Evolutionary conservation across 2,329 filamentous ascomycete genomes (phyloP).

Genomic region (Pleomassaria siparia): DNA sequence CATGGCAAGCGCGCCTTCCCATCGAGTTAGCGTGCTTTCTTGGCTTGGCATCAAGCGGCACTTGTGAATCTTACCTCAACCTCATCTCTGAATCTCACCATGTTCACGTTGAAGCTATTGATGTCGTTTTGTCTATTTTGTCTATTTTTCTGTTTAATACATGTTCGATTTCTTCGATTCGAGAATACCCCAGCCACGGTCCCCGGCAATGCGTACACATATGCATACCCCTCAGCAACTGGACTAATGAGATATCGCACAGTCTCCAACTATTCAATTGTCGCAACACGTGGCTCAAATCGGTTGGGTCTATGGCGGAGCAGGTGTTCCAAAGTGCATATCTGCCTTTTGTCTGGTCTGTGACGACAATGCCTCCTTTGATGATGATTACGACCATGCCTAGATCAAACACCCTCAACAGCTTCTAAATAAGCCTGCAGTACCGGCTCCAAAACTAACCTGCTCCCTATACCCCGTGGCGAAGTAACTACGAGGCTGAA

Average conservation of each 20-base stretch:
- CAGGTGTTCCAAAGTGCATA: no score
- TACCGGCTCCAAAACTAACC: background rate
- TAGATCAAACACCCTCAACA: background rate
- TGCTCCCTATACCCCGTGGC: background rate
- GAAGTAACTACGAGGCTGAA: conserved; percentile 2
- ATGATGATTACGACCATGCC: no score
- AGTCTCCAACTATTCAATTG: background rate
- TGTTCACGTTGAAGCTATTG: no score
- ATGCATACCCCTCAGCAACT: background rate
- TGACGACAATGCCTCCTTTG: no score
- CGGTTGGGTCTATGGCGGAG: no score
- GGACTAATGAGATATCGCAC: background rate
- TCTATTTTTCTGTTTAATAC: background rate
- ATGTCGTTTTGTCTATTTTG: no score
- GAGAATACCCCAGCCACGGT: no score
- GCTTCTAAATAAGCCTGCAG: background rate
- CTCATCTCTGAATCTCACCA: conserved; percentile 1
- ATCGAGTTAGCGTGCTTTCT: background rate
- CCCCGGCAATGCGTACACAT: no score
- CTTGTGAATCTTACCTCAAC: conserved; percentile 5
- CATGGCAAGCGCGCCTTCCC: conserved; percentile 1
- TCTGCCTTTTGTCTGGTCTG: no score
- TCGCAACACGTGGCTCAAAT: background rate
- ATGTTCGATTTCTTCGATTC: background rate
- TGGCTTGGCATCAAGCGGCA: conserved; percentile 3